Evolutionary conservation across 208 protist genomes (phyloP).

Genomic region (Acanthamoeba rhysodes): DNA sequence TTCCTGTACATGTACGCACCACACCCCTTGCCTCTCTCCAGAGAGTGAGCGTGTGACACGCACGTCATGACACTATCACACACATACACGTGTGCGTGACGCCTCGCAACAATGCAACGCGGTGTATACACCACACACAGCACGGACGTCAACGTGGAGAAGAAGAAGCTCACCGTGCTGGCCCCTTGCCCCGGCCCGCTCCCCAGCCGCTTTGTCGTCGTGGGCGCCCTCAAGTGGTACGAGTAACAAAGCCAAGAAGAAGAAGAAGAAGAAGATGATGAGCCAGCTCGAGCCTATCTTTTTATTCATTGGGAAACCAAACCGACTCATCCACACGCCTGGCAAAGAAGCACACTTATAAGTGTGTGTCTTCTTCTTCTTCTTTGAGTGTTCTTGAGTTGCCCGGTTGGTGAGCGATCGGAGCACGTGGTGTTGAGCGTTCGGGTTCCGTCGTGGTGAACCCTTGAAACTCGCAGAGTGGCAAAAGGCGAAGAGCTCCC

Average conservation of each 20-base stretch:
- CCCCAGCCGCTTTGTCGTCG: slow-evolving; percentile 74
- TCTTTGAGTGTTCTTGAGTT: no score
- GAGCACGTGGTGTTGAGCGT: no score
- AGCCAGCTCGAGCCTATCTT: no score
- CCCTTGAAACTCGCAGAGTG: no score
- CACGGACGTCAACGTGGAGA: slow-evolving; percentile 80
- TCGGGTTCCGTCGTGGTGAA: no score
- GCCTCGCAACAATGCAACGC: neutral
- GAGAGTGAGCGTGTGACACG: neutral
- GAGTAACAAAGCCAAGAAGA: slow-evolving; percentile 75
- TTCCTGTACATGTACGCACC: slow-evolving; percentile 82
- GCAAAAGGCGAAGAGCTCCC: no score
- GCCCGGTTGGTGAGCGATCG: no score
- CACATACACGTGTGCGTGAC: neutral
- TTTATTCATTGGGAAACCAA: no score
- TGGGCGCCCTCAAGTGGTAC: slow-evolving; percentile 82
- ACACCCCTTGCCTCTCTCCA: neutral
- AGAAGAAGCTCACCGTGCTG: slow-evolving; percentile 79
- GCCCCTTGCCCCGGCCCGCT: slow-evolving; percentile 79
- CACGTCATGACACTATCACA: neutral
- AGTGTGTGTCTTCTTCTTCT: no score
- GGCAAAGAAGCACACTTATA: no score
- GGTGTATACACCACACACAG: slow-evolving; percentile 1
- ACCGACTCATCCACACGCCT: no score
- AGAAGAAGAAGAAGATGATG: no score